Conservation (phyloP, 176 grass and related monocot species). For the Triticum turgidum region DNA sequence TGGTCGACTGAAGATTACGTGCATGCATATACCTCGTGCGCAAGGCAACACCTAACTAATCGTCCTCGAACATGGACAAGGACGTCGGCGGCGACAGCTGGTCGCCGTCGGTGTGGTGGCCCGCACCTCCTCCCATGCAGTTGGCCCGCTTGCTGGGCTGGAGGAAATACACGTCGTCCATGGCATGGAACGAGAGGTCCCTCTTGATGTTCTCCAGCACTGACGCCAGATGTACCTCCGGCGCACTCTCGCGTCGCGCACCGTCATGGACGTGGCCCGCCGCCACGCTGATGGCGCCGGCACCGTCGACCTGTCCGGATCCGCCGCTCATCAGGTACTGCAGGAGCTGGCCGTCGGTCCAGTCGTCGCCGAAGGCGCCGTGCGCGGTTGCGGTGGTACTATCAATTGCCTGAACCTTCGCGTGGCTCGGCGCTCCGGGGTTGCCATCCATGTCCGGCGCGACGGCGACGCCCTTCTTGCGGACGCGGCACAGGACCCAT, state of each 20-base stretch:
- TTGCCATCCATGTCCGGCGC: background rate
- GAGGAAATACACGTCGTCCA: constrained; percentile 40
- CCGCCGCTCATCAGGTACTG: background rate
- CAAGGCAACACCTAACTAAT: background rate
- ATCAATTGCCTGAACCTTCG: background rate
- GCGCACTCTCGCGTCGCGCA: background rate
- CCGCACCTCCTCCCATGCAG: background rate
- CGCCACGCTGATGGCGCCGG: background rate
- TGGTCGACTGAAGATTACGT: background rate
- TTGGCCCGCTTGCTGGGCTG: constrained; percentile 26
- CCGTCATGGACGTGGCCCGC: background rate
- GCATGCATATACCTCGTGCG: background rate
- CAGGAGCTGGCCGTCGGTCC: constrained; percentile 22
- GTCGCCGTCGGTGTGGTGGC: background rate
- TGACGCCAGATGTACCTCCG: constrained; percentile 8
- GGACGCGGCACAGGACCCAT: constrained; percentile 56
- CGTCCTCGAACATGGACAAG: background rate
- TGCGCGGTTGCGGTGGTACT: background rate
- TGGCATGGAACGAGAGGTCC: constrained; percentile 42
- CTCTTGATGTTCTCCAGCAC: constrained; percentile 49
- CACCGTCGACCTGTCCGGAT: background rate
- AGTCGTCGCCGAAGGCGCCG: background rate
- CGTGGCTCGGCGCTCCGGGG: background rate
- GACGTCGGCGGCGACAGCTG: constrained; percentile 1
- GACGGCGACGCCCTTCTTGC: constrained; percentile 30